phyloP scores from a whole-genome alignment of 2,329 filamentous ascomycete species.

The Neofusicoccum umdonicola region DNA sequence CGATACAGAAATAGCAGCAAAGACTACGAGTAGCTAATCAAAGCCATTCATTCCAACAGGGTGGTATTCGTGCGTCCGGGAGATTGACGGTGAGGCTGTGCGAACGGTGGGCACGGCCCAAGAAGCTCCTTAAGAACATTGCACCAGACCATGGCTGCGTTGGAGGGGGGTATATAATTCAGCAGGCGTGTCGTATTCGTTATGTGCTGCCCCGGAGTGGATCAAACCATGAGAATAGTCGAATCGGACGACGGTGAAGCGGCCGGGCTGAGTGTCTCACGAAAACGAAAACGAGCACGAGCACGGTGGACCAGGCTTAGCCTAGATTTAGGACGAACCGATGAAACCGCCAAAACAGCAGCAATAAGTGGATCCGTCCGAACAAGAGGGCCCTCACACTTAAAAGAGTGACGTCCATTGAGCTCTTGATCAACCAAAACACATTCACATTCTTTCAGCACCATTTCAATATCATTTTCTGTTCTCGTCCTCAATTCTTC shows the following conservation, averaged over 20 bases:
- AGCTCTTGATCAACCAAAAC: not conserved
- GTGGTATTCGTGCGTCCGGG: not conserved
- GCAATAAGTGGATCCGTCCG: not conserved
- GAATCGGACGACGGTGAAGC: not conserved
- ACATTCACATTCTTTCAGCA: too few relatives aligned
- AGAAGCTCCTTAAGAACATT: not conserved
- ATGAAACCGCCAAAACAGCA: not conserved
- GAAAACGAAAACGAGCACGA: constrained; percentile 11
- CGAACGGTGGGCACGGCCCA: not conserved
- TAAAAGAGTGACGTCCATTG: not conserved
- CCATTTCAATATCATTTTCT: not conserved
- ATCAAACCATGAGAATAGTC: not conserved
- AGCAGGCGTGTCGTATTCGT: not conserved
- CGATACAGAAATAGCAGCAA: too few relatives aligned
- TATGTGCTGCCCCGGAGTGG: not conserved
- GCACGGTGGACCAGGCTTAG: not conserved
- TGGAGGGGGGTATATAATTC: too few relatives aligned
- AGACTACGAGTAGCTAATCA: too few relatives aligned
- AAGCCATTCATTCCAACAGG: not conserved
- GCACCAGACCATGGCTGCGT: too few relatives aligned
- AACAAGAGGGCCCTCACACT: not conserved
- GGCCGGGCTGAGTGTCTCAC: not conserved
- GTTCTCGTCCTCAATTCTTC: not conserved
- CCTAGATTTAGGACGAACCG: not conserved
- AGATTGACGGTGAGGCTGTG: not conserved